Evolutionary conservation across 2,329 filamentous ascomycete genomes (phyloP).

Genomic region (Metarhizium guizhouense): DNA sequence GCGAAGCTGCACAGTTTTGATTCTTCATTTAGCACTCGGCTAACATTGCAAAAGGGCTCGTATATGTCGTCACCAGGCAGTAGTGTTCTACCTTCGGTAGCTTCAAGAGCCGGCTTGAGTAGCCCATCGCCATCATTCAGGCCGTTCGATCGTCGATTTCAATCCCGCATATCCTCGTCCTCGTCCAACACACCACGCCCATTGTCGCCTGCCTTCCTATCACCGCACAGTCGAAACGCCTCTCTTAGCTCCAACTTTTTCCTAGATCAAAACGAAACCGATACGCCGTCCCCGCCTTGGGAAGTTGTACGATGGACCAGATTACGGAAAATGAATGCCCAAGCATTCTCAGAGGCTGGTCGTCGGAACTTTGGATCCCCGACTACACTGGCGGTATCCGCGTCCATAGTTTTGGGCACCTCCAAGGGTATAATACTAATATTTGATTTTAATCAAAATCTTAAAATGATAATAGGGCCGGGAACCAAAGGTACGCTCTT

Average conservation of each 20-base stretch:
- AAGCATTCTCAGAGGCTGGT: conserved; percentile 87
- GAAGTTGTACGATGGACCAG: conserved; percentile 96
- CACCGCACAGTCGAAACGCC: conserved; percentile 69
- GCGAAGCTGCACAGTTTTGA: conserved; percentile 12
- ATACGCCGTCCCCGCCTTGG: conserved; percentile 77
- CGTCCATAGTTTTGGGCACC: conserved; percentile 82
- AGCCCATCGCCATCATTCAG: conserved; percentile 77
- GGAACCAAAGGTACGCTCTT: conserved; percentile 68
- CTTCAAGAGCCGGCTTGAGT: conserved; percentile 53
- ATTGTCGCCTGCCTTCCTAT: conserved; percentile 68
- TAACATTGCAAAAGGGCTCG: conserved; percentile 43
- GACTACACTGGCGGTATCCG: conserved; percentile 81
- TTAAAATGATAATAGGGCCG: conserved; percentile 88
- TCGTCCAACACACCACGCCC: conserved; percentile 52
- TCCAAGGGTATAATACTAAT: conserved; percentile 90
- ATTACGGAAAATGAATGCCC: conserved; percentile 76
- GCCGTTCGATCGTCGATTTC: conserved; percentile 91
- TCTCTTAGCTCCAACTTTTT: conserved; percentile 67
- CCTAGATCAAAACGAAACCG: conserved; percentile 52
- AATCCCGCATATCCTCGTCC: conserved; percentile 65
- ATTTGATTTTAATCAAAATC: conserved; percentile 94
- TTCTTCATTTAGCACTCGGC: conserved; percentile 1
- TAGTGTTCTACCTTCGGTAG: conserved; percentile 61
- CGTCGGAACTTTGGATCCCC: conserved; percentile 87
- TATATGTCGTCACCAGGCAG: conserved; percentile 60